phyloP scores from a whole-genome alignment of 495 filamentous ascomycete species.

The Penicillium waksmanii region DNA sequence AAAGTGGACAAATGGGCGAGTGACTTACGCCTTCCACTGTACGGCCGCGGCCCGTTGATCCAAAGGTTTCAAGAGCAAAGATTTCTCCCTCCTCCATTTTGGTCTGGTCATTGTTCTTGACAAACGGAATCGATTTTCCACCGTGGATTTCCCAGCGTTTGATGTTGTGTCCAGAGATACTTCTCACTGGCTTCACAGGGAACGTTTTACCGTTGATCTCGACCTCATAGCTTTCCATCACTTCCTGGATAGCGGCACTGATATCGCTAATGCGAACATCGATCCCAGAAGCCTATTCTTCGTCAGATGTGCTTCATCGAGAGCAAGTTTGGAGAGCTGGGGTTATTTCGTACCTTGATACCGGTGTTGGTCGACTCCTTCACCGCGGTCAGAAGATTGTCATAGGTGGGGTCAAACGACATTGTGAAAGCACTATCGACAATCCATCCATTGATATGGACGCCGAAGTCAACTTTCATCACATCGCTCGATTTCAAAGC shows the following conservation, averaged over 20 bases:
- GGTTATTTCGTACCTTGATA: slow-evolving; percentile 51
- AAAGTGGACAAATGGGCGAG: neutral
- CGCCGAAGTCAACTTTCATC: slow-evolving; percentile 92
- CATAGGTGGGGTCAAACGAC: slow-evolving; percentile 83
- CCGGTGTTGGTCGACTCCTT: slow-evolving; percentile 88
- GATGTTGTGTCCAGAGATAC: slow-evolving; percentile 64
- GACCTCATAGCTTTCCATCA: slow-evolving; percentile 69
- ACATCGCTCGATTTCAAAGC: slow-evolving; percentile 81
- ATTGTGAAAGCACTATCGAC: slow-evolving; percentile 94
- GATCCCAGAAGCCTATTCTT: slow-evolving; percentile 56
- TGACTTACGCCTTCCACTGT: slow-evolving; percentile 46
- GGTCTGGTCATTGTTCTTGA: slow-evolving; percentile 59
- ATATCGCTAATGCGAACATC: slow-evolving; percentile 65
- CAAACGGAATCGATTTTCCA: slow-evolving; percentile 63
- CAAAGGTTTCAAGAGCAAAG: slow-evolving; percentile 70
- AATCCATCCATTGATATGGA: slow-evolving; percentile 88
- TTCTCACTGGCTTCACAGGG: slow-evolving; percentile 62
- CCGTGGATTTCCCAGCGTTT: slow-evolving; percentile 62
- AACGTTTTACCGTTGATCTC: slow-evolving; percentile 58
- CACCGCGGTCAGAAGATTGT: slow-evolving; percentile 79
- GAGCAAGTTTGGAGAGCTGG: no score
- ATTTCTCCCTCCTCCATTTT: slow-evolving; percentile 71
- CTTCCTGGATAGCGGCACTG: slow-evolving; percentile 65
- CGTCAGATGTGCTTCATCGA: neutral
- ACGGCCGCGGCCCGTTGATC: slow-evolving; percentile 59